Base-by-base conservation (phyloP, 768 basidiomycete genomes). In the Podaxis sp. region DNA sequence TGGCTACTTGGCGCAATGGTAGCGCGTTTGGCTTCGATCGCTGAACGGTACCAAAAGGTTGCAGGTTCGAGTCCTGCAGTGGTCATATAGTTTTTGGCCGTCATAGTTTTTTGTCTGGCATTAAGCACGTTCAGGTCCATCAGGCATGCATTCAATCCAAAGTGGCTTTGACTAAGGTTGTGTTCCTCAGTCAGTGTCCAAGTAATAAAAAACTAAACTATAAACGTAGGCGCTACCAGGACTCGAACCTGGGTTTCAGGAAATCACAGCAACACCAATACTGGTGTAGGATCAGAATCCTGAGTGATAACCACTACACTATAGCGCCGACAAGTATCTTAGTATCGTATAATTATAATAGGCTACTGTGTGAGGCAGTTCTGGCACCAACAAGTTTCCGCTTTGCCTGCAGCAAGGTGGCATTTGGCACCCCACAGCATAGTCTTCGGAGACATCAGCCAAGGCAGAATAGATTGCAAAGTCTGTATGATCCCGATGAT, bases 41-140 rank as follows among this genome's bases (percentile, higher is more conserved):
- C 59, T n/a, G 40, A 13, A 48, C 48, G 50, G 47, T 64, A 91
- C 89, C 90, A 90, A 90, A 89, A 91, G 90, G 90, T 88, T 92
- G 90, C 90, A 91, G 90, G 90, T 92, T 92, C 90, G 89, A 91
- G 88, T 89, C 90, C 90, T 90, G 90, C 88, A 86, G 89, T 89
- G 87, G 85, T 90, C 89, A 89, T 70, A 13, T 48, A 4, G 4
- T 14, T 55, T 13, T 16, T 25, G 3, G 0, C 11, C 0, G 25
- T 51, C 28, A 11, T 7, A 25, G 7, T 1, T 25, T 55, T 42
- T 55, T 55, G 1, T 0, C 18, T 42, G 3, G 6, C 40, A 42
- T 13, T 4, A 14, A 18, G n/a, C 3, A 5, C 14, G 3, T 13
- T 13, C 5, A 32, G 7, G 7, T 6, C 28, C 28, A 32, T n/a